These are phyloP conservation scores for Arabidopsis arenosa DNA, from an alignment of 345 rosid species.

Conservation along the genomic window DNA sequence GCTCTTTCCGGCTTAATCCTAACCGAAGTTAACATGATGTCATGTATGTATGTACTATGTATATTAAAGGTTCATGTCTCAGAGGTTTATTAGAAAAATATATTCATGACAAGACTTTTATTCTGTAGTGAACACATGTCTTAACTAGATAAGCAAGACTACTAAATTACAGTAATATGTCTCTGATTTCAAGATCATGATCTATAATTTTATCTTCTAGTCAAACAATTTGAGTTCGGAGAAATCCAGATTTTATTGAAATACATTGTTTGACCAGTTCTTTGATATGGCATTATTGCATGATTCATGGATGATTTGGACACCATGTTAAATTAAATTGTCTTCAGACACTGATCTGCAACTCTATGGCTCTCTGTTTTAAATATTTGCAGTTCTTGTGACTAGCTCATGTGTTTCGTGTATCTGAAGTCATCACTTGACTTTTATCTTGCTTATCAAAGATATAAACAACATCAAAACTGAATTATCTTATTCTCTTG, in stretches of 20 bases:
- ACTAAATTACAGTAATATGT: not conserved
- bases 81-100: not conserved
- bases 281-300: not conserved
- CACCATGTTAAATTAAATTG: too few species aligned
- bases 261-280: not conserved
- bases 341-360: too few species aligned
- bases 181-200: too few species aligned
- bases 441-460: not conserved
- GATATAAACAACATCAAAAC: not conserved
- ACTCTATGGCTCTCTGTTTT: conserved; percentile 1
- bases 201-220: conserved; percentile 5
- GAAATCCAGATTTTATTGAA: not conserved
- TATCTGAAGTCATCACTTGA: not conserved
- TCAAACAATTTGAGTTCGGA: not conserved
- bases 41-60: too few species aligned
- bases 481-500: not conserved
- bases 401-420: not conserved
- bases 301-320: conserved; percentile 13
- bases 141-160: conserved; percentile 3
- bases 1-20: not conserved
- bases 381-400: not conserved
- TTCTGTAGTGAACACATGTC: conserved; percentile 16
- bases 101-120: not conserved
- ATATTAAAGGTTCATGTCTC: too few species aligned
- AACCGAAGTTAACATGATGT: not conserved